These are phyloP conservation scores for Nicotiana undulata DNA, from an alignment of 257 asterid genomes.

Conservation along the genomic window DNA sequence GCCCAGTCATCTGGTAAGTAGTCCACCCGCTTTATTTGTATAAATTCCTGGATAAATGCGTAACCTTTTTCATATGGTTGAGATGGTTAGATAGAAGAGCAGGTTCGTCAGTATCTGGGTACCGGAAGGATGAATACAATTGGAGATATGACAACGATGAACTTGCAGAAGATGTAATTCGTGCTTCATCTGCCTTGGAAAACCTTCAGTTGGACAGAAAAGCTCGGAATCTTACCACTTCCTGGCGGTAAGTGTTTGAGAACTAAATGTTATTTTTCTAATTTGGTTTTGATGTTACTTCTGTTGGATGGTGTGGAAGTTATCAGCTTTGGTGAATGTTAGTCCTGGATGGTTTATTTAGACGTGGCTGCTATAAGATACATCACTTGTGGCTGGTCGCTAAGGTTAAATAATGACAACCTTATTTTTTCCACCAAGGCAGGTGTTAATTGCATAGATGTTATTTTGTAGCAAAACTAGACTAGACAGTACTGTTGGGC, in stretches of 20 bases:
- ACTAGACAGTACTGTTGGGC: not conserved
- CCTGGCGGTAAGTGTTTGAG: conserved; percentile 71
- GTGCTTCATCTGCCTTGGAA: conserved; percentile 84
- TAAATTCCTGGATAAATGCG: not conserved
- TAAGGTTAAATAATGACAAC: not conserved
- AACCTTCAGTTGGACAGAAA: conserved; percentile 93
- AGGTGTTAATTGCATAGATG: not conserved
- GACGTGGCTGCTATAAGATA: not conserved
- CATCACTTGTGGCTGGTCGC: not conserved
- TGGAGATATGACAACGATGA: conserved; percentile 84
- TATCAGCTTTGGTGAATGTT: not conserved
- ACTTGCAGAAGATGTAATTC: conserved; percentile 63
- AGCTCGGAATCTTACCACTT: conserved; percentile 72
- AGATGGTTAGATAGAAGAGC: conserved; percentile 65
- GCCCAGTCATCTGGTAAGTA: conserved; percentile 77
- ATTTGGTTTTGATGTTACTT: not conserved
- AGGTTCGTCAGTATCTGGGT: conserved; percentile 80
- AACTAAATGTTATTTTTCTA: not conserved
- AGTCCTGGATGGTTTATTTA: not conserved
- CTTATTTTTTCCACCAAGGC: not conserved
- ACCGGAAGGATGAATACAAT: conserved; percentile 82
- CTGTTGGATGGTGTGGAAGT: not conserved
- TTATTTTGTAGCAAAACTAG: not conserved
- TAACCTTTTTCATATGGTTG: conserved; percentile 7
- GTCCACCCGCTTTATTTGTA: conserved; percentile 11